Base-by-base conservation (phyloP, 2,329 filamentous ascomycete species). In the Trichoderma atroviride region DNA sequence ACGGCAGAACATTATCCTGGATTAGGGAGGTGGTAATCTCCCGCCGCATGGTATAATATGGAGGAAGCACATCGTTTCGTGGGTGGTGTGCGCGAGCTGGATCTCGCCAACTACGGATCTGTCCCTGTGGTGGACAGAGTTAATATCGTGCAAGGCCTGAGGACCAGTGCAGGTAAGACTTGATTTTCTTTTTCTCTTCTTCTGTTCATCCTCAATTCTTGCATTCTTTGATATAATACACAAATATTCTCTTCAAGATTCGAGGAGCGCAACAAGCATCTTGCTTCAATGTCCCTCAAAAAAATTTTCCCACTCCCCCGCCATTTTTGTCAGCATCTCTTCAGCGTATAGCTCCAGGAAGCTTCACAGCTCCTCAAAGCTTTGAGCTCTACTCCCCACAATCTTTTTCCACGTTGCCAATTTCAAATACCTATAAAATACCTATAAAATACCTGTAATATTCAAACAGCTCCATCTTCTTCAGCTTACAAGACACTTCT, bases 141-240 rank as follows among this genome's bases (percentile, higher is more conserved):
- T 78, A 87, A 85, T 76, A 81, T 84, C 52, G 83, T 89, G 53
- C 87, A 87, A 3, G 87, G 83, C 37, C 79, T 89, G 66, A 87
- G 85, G 75, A 87, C 86, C 71, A 88, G 87, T 76, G 84, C 87
- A 76, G 87, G 87, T 89, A 78, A 85, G 87, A 79, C 66, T 70
- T 71, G 70, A 9, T 53, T n/a, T 16, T 67, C 59, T 22, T 27
- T 35, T 40, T 40, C 68, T 61, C 57, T 67, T 62, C 60, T 62
- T 47, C 19, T 14, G 69, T 35, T 29, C 57, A 24, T 70, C 66
- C 31, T 65, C 53, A 37, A 4, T 31, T 35, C 55, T n/a, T 16
- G 40, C 10, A 52, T 52, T 52, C 40, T 14, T 52, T 16, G 4
- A 31, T 7, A n/a, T 33, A 6, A 27, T n/a, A 52, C n/a, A 43